phyloP scores from a whole-genome alignment of 2,329 filamentous ascomycete species.

The Akanthomyces lecanii region DNA sequence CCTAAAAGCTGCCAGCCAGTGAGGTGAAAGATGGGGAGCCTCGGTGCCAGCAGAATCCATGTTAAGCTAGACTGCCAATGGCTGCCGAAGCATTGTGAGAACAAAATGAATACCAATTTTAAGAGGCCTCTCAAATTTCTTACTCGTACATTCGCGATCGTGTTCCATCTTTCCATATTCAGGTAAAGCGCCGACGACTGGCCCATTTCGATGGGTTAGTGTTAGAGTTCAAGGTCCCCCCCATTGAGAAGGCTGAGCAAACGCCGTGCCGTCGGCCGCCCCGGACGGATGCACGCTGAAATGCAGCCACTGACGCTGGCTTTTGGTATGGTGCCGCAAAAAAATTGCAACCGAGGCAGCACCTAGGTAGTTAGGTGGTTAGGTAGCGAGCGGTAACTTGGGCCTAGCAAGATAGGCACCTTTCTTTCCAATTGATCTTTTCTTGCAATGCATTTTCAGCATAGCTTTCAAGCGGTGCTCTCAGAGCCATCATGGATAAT shows the following conservation, averaged over 20 bases:
- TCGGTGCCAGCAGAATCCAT: neutral
- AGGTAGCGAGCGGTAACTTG: neutral
- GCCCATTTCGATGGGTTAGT: neutral
- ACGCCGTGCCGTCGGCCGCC: slow-evolving; percentile 12
- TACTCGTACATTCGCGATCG: neutral
- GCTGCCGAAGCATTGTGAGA: too few species aligned
- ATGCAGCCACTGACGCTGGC: slow-evolving; percentile 6
- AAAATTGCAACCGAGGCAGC: neutral
- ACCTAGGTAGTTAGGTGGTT: neutral
- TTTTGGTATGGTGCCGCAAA: neutral
- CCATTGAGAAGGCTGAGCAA: slow-evolving; percentile 11
- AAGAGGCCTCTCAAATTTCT: neutral
- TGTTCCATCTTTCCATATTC: neutral
- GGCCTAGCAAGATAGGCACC: too few species aligned
- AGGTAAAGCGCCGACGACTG: neutral
- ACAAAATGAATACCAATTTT: neutral
- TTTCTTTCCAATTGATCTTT: too few species aligned
- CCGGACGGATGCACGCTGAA: slow-evolving; percentile 12
- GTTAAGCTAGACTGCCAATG: neutral
- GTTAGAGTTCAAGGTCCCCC: slow-evolving; percentile 3
- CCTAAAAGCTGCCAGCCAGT: neutral
- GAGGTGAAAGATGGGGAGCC: neutral
- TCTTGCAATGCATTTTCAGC: too few species aligned
- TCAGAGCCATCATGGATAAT: too few species aligned
- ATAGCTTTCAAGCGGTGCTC: too few species aligned